Evolutionary conservation across 257 asterid genomes (phyloP).

Genomic region (Solanum piurae): DNA sequence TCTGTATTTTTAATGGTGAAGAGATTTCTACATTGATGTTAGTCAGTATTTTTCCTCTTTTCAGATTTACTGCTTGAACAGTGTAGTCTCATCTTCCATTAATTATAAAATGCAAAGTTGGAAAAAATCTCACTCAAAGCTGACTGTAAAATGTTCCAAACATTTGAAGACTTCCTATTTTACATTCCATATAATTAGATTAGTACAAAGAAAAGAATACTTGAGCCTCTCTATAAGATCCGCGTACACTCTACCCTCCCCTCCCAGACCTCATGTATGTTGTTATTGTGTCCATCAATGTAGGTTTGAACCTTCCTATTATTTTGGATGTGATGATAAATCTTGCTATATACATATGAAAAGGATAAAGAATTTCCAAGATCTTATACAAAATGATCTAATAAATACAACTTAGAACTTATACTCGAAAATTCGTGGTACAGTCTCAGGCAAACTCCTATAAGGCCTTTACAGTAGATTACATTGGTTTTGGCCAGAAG

Average conservation of each 20-base stretch:
- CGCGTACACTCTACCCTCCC: neutral
- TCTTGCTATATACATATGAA: neutral
- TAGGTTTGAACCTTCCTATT: neutral
- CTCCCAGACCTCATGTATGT: neutral
- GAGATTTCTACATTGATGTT: neutral
- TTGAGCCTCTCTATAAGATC: neutral
- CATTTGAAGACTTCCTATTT: neutral
- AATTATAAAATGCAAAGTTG: neutral
- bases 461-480: neutral
- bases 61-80: neutral
- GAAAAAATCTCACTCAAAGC: neutral
- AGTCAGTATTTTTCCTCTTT: neutral
- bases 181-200: neutral
- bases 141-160: neutral
- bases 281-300: neutral
- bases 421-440: neutral
- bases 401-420: neutral
- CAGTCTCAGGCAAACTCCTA: neutral
- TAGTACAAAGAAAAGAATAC: neutral
- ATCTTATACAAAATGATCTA: neutral
- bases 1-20: neutral
- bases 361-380: neutral
- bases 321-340: neutral
- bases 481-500: slow-evolving; percentile 1
- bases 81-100: neutral